Conservation (phyloP, 2,329 filamentous ascomycete species). For the Diaporthe longicolla region DNA sequence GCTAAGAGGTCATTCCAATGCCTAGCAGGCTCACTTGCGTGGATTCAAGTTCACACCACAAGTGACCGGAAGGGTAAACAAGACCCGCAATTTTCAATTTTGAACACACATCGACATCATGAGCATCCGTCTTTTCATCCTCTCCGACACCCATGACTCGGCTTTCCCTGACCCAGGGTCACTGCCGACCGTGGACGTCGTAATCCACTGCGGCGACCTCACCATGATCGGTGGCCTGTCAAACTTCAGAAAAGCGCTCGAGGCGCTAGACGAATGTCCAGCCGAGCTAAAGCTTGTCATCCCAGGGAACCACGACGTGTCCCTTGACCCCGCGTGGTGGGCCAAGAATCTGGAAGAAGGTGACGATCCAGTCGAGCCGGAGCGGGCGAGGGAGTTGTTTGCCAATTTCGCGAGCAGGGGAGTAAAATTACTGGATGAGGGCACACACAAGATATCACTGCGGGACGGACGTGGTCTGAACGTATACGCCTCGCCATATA, state of each 20-base stretch:
- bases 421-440: background rate
- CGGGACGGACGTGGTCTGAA: background rate
- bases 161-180: constrained; percentile 2
- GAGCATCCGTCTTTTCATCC: constrained; percentile 9
- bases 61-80: no score
- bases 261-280: background rate
- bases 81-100: no score
- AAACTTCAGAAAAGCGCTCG: background rate
- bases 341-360: background rate
- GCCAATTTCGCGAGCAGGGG: background rate
- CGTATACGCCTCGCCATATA: background rate
- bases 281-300: constrained; percentile 7
- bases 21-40: no score
- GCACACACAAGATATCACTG: background rate
- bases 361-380: background rate
- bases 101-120: no score
- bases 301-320: background rate
- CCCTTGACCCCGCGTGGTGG: constrained; percentile 3
- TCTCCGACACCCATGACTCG: constrained; percentile 19
- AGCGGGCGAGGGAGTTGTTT: background rate
- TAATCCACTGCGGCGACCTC: constrained; percentile 5
- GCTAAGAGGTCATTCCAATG: no score
- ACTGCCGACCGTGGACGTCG: background rate
- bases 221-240: background rate
- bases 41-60: no score